Percentiles rank a stretch among this genome's conserved stretches.
Evolutionary conservation across 2,329 filamentous ascomycete genomes (phyloP).

Genomic region (Hymenoscyphus infarciens): DNA sequence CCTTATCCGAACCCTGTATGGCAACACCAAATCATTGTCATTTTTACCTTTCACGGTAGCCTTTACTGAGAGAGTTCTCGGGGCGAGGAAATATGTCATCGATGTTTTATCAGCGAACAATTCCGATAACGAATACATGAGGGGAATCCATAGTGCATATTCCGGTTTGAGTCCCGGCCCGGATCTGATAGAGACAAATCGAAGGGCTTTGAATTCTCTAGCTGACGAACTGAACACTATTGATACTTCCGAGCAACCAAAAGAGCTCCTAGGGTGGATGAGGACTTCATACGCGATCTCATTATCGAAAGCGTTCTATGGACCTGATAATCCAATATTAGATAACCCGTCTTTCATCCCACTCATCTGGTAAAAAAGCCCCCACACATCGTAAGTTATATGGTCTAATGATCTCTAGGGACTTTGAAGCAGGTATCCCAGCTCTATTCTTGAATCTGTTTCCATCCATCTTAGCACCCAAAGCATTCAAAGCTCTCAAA

Average conservation of each 20-base stretch:
- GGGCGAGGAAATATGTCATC: background rate
- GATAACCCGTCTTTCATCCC: slow-evolving; percentile 36
- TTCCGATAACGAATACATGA: background rate
- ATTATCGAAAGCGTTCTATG: slow-evolving; percentile 41
- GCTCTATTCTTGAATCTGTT: slow-evolving; percentile 32
- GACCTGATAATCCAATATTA: slow-evolving; percentile 41
- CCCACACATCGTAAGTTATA: background rate
- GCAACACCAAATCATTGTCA: slow-evolving; percentile 19
- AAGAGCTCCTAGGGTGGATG: slow-evolving; percentile 11
- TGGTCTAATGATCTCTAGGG: slow-evolving; percentile 13
- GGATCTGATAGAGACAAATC: background rate
- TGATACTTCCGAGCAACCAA: background rate
- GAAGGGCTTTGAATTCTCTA: background rate
- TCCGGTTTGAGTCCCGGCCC: background rate
- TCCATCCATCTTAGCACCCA: slow-evolving; percentile 35
- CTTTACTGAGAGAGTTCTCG: background rate
- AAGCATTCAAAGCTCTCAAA: slow-evolving; percentile 36
- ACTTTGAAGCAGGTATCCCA: slow-evolving; percentile 30
- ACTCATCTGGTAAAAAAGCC: slow-evolving; percentile 35
- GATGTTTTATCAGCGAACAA: background rate
- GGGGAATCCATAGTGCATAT: background rate
- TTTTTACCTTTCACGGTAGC: slow-evolving; percentile 5
- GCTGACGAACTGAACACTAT: background rate
- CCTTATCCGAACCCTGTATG: slow-evolving; percentile 40
- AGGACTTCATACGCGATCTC: slow-evolving; percentile 21